Percentiles rank a stretch among this genome's conserved stretches.
phyloP scores from a whole-genome alignment of 2,329 filamentous ascomycete genomes.

The Alternaria dauci region DNA sequence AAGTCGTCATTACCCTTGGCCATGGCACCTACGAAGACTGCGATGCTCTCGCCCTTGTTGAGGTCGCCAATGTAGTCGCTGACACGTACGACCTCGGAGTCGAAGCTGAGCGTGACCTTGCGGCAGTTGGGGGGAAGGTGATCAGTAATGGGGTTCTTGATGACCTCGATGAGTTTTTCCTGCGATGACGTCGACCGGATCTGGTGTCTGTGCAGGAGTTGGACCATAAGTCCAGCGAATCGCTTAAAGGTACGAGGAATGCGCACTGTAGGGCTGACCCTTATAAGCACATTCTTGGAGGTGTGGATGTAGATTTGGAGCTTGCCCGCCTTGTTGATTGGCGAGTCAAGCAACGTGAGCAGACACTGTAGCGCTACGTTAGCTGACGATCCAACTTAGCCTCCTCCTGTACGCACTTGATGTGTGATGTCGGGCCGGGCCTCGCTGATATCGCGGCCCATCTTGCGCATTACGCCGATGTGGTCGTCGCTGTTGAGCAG shows the following conservation, averaged over 20 bases:
- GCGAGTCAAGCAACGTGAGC: slow-evolving; percentile 94
- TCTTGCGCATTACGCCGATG: slow-evolving; percentile 98
- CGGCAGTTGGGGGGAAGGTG: slow-evolving; percentile 96
- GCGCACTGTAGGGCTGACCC: slow-evolving; percentile 96
- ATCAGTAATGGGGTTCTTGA: slow-evolving; percentile 97
- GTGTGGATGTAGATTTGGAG: slow-evolving; percentile 99
- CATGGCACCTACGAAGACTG: slow-evolving; percentile 98
- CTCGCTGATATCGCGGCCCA: slow-evolving; percentile 98
- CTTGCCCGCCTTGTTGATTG: slow-evolving; percentile 97
- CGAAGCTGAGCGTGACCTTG: slow-evolving; percentile 96
- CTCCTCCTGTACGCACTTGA: slow-evolving; percentile 71
- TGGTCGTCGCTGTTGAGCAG: slow-evolving; percentile 98
- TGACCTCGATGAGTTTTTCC: slow-evolving; percentile 96
- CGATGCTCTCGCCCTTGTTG: slow-evolving; percentile 86
- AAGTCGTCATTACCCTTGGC: slow-evolving; percentile 96
- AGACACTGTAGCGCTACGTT: slow-evolving; percentile 73
- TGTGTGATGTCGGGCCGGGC: slow-evolving; percentile 97
- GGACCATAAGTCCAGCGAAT: slow-evolving; percentile 98
- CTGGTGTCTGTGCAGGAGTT: slow-evolving; percentile 91
- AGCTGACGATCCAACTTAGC: slow-evolving; percentile 22
- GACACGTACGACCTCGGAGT: slow-evolving; percentile 85
- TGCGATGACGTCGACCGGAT: slow-evolving; percentile 97
- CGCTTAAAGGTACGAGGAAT: slow-evolving; percentile 99
- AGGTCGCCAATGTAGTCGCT: slow-evolving; percentile 87
- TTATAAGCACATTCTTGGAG: slow-evolving; percentile 94